phyloP scores from a whole-genome alignment of 352 stramenopile species.

The Pythium monospermum region DNA sequence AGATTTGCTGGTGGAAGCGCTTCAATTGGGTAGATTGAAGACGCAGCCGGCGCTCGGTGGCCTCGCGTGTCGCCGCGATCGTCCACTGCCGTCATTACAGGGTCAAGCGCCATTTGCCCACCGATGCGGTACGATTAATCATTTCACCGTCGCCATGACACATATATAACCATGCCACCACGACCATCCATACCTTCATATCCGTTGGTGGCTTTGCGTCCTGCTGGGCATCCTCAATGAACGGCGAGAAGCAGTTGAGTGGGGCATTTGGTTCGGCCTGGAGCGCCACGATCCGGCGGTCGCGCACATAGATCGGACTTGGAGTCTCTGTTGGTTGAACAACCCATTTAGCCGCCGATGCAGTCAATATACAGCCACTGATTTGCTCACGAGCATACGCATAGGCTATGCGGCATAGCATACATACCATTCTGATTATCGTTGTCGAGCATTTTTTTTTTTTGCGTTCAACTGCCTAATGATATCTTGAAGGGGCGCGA shows the following conservation, averaged over 20 bases:
- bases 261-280: constrained; percentile 17
- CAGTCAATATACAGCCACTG: no score
- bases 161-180: no score
- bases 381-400: no score
- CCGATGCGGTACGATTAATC: no score
- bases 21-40: constrained; percentile 40
- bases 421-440: constrained; percentile 2
- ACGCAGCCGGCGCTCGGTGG: constrained; percentile 23
- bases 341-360: no score
- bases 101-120: no score
- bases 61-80: constrained; percentile 8
- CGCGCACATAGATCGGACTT: constrained; percentile 13
- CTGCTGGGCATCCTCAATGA: constrained; percentile 10
- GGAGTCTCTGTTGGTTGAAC: background rate
- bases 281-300: constrained; percentile 9
- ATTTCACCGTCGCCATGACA: no score
- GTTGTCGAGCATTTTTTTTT: constrained; percentile 4
- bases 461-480: no score
- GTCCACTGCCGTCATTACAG: background rate
- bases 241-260: constrained; percentile 7
- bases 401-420: no score
- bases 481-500: constrained; percentile 1
- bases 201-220: no score
- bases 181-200: background rate
- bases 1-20: constrained; percentile 60